phyloP scores from a whole-genome alignment of 306 rosid genomes.

The Corylus avellana region DNA sequence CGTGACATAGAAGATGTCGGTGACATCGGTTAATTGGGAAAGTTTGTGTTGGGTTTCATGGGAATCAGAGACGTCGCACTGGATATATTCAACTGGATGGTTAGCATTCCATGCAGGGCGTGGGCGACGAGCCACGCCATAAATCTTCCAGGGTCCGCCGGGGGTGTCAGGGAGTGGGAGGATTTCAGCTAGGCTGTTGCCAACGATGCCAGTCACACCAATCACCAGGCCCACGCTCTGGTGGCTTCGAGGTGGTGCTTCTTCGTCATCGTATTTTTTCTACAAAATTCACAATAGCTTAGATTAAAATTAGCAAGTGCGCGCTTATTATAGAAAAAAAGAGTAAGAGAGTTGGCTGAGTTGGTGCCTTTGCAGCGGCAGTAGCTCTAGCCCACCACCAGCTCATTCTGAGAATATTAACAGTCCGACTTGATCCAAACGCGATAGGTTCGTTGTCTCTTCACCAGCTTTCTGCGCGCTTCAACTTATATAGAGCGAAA shows the following conservation, averaged over 20 bases:
- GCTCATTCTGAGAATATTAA: too few species aligned
- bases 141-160: constrained; percentile 77
- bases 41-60: constrained; percentile 54
- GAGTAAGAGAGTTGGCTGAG: background rate
- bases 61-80: constrained; percentile 64
- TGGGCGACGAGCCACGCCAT: constrained; percentile 74
- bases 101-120: constrained; percentile 69
- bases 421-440: too few species aligned
- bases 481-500: too few species aligned
- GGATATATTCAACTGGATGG: constrained; percentile 61
- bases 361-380: constrained; percentile 39
- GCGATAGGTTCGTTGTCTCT: too few species aligned
- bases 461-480: too few species aligned
- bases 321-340: background rate
- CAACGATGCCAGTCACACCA: constrained; percentile 72
- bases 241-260: constrained; percentile 35
- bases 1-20: constrained; percentile 72
- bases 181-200: constrained; percentile 77
- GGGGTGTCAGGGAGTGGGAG: constrained; percentile 72
- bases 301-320: background rate
- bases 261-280: constrained; percentile 53
- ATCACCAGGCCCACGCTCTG: constrained; percentile 54
- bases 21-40: constrained; percentile 55
- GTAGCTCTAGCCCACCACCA: too few species aligned
- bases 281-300: background rate